Evolutionary conservation across 805 yeast genomes (phyloP).

Genomic region (Teunomyces funiuensis): DNA sequence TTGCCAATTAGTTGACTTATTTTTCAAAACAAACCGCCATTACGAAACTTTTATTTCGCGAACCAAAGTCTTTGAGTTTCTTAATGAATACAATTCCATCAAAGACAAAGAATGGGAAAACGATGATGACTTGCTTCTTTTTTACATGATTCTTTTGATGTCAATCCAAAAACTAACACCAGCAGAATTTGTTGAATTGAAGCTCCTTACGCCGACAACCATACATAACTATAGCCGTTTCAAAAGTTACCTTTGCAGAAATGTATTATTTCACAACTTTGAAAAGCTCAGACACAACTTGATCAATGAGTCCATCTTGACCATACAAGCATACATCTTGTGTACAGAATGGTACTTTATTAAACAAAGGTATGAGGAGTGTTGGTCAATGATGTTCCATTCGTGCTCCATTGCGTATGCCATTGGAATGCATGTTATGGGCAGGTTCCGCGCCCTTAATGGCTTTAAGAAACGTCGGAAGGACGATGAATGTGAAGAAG

Average conservation of each 20-base stretch:
- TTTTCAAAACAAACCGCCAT: slow-evolving; percentile 40
- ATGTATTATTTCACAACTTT: slow-evolving; percentile 39
- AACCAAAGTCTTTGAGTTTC: slow-evolving; percentile 32
- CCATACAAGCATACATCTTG: slow-evolving; percentile 49
- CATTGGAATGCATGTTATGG: slow-evolving; percentile 50
- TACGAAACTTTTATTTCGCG: slow-evolving; percentile 42
- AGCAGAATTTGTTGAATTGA: slow-evolving; percentile 20
- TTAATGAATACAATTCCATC: slow-evolving; percentile 33
- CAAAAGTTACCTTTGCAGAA: slow-evolving; percentile 17
- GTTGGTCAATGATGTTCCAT: slow-evolving; percentile 53
- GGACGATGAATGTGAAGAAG: slow-evolving; percentile 20
- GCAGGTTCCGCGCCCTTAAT: slow-evolving; percentile 20
- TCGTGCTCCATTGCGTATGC: slow-evolving; percentile 51
- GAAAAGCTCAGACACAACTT: slow-evolving; percentile 47
- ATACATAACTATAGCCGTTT: slow-evolving; percentile 20
- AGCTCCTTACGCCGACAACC: slow-evolving; percentile 17
- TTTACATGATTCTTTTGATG: slow-evolving; percentile 45
- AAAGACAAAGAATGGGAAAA: slow-evolving; percentile 43
- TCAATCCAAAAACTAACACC: slow-evolving; percentile 39
- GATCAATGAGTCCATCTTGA: slow-evolving; percentile 46
- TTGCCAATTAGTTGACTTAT: slow-evolving; percentile 36
- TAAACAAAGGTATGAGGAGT: slow-evolving; percentile 49
- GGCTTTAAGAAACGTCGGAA: background rate
- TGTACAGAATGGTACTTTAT: slow-evolving; percentile 52
- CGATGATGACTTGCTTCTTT: slow-evolving; percentile 48